Evolutionary conservation across 1,284 basidiomycete genomes (phyloP), one percentile per base, ranked within the genome.

Genomic region (Sanghuangporus baumii): DNA sequence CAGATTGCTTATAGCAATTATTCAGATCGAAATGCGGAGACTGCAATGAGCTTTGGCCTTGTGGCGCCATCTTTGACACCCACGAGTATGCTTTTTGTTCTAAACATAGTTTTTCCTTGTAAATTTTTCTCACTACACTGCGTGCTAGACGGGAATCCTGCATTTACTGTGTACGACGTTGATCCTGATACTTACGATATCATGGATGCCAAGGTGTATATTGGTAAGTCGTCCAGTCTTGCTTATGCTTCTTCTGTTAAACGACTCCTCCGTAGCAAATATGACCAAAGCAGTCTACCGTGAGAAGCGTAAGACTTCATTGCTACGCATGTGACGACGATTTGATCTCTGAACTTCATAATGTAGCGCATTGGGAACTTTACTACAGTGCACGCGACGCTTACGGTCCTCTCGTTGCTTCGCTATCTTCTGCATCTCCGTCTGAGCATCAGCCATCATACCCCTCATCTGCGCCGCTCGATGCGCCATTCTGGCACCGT

Each of bases 401-500:
- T 9, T 87, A 82, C 65, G 81, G 79, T 0, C 72, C 80, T 16
- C 73, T 79, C 6, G 78, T 79, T 43, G 73, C 75, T 61, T 67
- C 71, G 5, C 65, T 72, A 20, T 12, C 55, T 20, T 40, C 61
- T n/a, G 46, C 34, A 18, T 48, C 60, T 5, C n/a, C 23, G 8
- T 11, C 18, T 26, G 8, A 14, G 16, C 6, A 37, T 9, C 50
- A 55, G 31, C 26, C 7, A 31, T 57, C 14, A 65, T 68, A 37
- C 40, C 68, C 11, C 55, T 62, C 23, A 31, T 51, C 16, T 6
- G 68, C 69, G 2, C 66, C 74, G 3, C 72, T 80, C 16, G 72
- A 73, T 60, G 78, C 82, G 1, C 71, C 78, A 9, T 87, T 87
- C 73, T 87, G 85, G 85, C 85, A 87, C 67, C 72, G 75, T 61